phyloP scores from a whole-genome alignment of 202 grass and related monocot species.

The Zoysia matrella region DNA sequence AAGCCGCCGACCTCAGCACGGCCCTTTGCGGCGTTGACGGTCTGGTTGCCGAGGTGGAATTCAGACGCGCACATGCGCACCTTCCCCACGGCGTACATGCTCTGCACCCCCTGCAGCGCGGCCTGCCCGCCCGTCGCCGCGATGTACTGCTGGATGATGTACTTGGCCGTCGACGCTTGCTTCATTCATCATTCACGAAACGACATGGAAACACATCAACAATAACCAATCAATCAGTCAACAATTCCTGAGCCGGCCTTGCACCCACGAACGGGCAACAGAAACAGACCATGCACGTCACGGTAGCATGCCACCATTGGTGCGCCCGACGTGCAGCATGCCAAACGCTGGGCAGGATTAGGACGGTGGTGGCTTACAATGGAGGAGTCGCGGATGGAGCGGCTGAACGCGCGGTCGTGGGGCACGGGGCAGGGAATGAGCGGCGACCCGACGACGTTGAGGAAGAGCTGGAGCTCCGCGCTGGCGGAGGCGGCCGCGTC shows the following conservation, averaged over 20 bases:
- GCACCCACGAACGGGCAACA: background rate
- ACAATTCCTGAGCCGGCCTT: background rate
- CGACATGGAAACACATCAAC: background rate
- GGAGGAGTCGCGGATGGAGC: constrained; percentile 85
- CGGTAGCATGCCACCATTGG: too few relatives aligned
- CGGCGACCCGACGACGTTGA: constrained; percentile 88
- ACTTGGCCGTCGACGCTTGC: constrained; percentile 97
- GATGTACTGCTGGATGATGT: constrained; percentile 98
- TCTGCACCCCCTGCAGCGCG: constrained; percentile 72
- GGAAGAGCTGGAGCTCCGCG: constrained; percentile 83
- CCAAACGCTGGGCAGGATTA: too few relatives aligned
- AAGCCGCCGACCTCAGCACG: constrained; percentile 81
- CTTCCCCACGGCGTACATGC: constrained; percentile 95
- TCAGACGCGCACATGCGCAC: constrained; percentile 89
- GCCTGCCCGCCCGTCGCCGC: constrained; percentile 83
- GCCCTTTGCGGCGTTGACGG: constrained; percentile 55
- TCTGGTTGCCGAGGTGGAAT: constrained; percentile 85
- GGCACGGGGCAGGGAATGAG: constrained; percentile 87
- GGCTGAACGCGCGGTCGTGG: constrained; percentile 81
- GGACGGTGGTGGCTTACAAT: constrained; percentile 50
- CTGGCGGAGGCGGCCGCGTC: constrained; percentile 41
- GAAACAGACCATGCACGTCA: background rate
- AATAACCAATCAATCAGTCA: background rate
- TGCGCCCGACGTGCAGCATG: too few relatives aligned
- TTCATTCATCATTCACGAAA: constrained; percentile 35